Evolutionary conservation across 306 rosid species (phyloP).

Genomic region (Hippophae tibetana): DNA sequence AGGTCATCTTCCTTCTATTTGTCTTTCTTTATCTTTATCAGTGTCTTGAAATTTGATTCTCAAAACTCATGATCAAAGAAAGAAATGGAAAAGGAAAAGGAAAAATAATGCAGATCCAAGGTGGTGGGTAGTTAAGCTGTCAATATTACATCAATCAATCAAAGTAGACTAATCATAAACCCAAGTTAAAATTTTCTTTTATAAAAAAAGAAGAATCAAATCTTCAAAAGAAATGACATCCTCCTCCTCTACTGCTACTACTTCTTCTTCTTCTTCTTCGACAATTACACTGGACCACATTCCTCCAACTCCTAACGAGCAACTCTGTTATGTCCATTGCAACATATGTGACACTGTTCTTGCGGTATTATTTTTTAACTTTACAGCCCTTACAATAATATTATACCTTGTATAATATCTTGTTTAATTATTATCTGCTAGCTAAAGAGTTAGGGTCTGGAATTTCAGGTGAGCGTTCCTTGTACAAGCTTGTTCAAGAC

Average conservation of each 20-base stretch:
- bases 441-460: no score
- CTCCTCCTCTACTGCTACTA: constrained; percentile 18
- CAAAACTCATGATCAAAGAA: constrained; percentile 55
- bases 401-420: not conserved
- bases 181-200: constrained; percentile 7
- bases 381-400: not conserved
- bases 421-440: not conserved
- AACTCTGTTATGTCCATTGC: constrained; percentile 97
- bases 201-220: constrained; percentile 26
- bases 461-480: constrained; percentile 76
- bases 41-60: constrained; percentile 38
- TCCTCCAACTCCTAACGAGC: constrained; percentile 76
- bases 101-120: constrained; percentile 74
- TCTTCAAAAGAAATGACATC: constrained; percentile 55
- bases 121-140: constrained; percentile 91
- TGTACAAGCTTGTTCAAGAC: constrained; percentile 92
- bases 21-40: constrained; percentile 21
- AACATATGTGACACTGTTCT: constrained; percentile 91
- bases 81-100: constrained; percentile 11
- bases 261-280: constrained; percentile 21
- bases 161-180: constrained; percentile 85
- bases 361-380: constrained; percentile 41
- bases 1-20: constrained; percentile 22
- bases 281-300: constrained; percentile 78
- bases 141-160: constrained; percentile 69